These are phyloP conservation scores for Silene coronaria DNA, from an alignment of 179 eudicot genomes.

Conservation along the genomic window DNA sequence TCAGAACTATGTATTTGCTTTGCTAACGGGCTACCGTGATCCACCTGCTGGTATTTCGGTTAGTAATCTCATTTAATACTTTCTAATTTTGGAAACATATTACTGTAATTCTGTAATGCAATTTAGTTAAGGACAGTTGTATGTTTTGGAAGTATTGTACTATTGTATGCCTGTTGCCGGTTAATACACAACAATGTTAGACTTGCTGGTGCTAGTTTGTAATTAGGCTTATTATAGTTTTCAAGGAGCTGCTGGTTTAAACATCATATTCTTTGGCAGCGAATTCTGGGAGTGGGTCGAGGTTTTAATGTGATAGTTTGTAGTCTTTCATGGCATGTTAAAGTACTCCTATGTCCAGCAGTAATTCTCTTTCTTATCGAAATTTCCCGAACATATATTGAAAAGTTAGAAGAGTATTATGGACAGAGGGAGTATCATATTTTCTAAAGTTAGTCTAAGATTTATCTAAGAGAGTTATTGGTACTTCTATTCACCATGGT, in stretches of 20 bases:
- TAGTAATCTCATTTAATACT: slow-evolving; percentile 18
- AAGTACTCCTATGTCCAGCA: too few relatives aligned
- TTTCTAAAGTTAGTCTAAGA: too few relatives aligned
- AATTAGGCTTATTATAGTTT: neutral
- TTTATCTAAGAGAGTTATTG: too few relatives aligned
- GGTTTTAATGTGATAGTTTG: neutral
- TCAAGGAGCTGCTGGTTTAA: neutral
- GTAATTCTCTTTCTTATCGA: too few relatives aligned
- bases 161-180: neutral
- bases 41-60: slow-evolving; percentile 95
- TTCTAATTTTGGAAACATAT: neutral
- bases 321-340: too few relatives aligned
- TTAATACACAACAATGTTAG: neutral
- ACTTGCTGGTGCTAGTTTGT: neutral
- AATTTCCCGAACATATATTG: too few relatives aligned
- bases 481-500: too few relatives aligned
- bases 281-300: neutral
- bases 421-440: too few relatives aligned
- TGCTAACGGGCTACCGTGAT: slow-evolving; percentile 87
- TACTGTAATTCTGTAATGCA: neutral
- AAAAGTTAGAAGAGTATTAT: too few relatives aligned
- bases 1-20: slow-evolving; percentile 83
- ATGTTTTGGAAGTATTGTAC: neutral
- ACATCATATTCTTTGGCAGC: neutral
- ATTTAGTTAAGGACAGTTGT: neutral